Base-by-base conservation (phyloP, 73 alveolate species). In the Blepharisma stoltei region DNA sequence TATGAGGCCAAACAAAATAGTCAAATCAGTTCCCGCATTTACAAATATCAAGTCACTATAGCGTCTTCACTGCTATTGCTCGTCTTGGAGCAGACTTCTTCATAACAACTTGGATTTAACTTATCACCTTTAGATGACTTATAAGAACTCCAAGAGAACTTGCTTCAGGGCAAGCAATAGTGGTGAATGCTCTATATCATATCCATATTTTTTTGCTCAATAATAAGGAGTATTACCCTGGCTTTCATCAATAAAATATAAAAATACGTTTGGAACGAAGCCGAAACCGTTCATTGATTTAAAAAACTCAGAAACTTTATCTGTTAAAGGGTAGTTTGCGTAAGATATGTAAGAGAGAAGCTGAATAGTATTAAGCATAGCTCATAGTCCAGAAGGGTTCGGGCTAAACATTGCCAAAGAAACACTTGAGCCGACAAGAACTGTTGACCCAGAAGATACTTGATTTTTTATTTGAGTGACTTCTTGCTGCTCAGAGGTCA, bases 381-480 rank as follows among this genome's bases (percentile, higher is more conserved):
- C 25, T 37, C 71, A 55, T 7, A 20, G 44, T 6, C 44, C 71
- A 7, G 71, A 55, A 7, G 71, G 71, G 71, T 55, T 55, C 46
- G 46, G 6, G 8, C 7, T 55, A 20, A 55, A n/a, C n/a, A n/a
- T n/a, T n/a, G n/a, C n/a, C n/a, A n/a, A n/a, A n/a, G n/a, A n/a
- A n/a, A n/a, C n/a, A n/a, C n/a, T n/a, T n/a, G n/a, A n/a, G n/a
- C n/a, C n/a, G n/a, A n/a, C n/a, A n/a, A n/a, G n/a, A n/a, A n/a
- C n/a, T n/a, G n/a, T n/a, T n/a, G n/a, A n/a, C n/a, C n/a, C n/a
- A n/a, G n/a, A n/a, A n/a, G n/a, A n/a, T n/a, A n/a, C n/a, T n/a
- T n/a, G n/a, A n/a, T n/a, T n/a, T n/a, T n/a, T n/a, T n/a, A n/a
- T n/a, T n/a, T n/a, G n/a, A n/a, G n/a, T n/a, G n/a, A n/a, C n/a